Evolutionary conservation across 73 alveolate genomes (phyloP).

Genomic region (Paramecium primaurelia): DNA sequence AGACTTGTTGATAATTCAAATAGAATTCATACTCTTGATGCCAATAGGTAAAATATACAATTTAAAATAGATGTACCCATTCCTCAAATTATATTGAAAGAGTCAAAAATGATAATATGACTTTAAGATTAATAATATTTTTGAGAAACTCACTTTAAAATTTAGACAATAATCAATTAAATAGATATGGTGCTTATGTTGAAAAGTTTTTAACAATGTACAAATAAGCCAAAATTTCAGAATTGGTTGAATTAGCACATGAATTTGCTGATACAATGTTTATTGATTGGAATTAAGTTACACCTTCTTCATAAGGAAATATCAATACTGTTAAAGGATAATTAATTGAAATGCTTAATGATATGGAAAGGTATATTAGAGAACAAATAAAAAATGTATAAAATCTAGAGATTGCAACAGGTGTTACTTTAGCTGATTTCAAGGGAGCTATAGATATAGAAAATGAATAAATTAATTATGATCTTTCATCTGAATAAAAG

Average conservation of each 20-base stretch:
- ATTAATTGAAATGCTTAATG: not conserved
- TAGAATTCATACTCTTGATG: not conserved
- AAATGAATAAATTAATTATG: slow-evolving; percentile 1
- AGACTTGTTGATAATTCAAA: not conserved
- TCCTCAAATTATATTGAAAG: slow-evolving; percentile 24
- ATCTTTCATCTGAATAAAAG: not conserved
- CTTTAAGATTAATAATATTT: slow-evolving; percentile 25
- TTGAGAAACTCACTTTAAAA: slow-evolving; percentile 9
- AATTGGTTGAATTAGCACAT: slow-evolving; percentile 29
- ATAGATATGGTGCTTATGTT: not conserved
- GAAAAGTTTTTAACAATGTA: not conserved
- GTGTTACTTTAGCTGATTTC: slow-evolving; percentile 8
- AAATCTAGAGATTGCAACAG: slow-evolving; percentile 6
- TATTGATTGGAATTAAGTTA: not conserved
- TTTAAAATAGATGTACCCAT: not conserved
- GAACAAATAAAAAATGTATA: not conserved
- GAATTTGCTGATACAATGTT: slow-evolving; percentile 29
- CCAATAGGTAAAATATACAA: not conserved
- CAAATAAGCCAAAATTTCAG: slow-evolving; percentile 19
- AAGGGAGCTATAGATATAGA: slow-evolving; percentile 46
- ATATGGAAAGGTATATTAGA: slow-evolving; percentile 27
- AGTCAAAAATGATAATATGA: slow-evolving; percentile 31
- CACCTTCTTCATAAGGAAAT: not conserved
- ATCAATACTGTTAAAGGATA: not conserved
- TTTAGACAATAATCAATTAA: not conserved